Evolutionary conservation across 2,329 filamentous ascomycete species (phyloP), one percentile per base, ranked within the genome.

Genomic region (Ceratocystis ficicola): DNA sequence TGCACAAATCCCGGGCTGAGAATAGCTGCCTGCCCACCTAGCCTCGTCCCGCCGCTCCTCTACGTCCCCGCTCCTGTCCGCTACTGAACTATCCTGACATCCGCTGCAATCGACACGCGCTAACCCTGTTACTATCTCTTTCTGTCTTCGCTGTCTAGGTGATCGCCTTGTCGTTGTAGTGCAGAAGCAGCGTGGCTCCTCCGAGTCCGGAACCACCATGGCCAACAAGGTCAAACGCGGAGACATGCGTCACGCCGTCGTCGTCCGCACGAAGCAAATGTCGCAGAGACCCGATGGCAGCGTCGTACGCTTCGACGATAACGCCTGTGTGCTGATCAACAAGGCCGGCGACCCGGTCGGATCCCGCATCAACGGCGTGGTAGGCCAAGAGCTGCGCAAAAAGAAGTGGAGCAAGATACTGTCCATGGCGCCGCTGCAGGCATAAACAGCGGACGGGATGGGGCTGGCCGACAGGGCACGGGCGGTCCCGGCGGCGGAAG

Each of bases 341-440:
- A 99, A 97, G 83, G 83, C 90, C 8, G 95, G 94, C 55, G 94
- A 99, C 75, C 94, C 94, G 28, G 90, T 99, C 71, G 94, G 94
- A 64, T 91, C 89, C 17, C 87, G 94, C 74, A 84, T 96, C 79
- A 95, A 90, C 76, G 90, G 92, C 70, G 85, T 97, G 57, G 94
- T 99, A 57, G 94, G 91, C 67, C 83, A 86, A 36, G 94, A 99
- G 79, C 77, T 99, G 75, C 86, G 89, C 74, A 85, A 89, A 74
- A 94, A 89, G 81, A 88, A 95, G 78, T 99, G 94, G 94, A 95
- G 91, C 72, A 99, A 97, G 84, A 97, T 99, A 72, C 77, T 99
- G 74, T 95, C 90, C 71, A 84, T 99, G 82, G 94, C 94, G 65
- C 93, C 94, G 25, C 81, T 82, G 77, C 80, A 84, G 71, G 82